Evolutionary conservation across 768 basidiomycete species (phyloP), one percentile per base, ranked within the genome.

Genomic region (Rhizopogon roseolus): DNA sequence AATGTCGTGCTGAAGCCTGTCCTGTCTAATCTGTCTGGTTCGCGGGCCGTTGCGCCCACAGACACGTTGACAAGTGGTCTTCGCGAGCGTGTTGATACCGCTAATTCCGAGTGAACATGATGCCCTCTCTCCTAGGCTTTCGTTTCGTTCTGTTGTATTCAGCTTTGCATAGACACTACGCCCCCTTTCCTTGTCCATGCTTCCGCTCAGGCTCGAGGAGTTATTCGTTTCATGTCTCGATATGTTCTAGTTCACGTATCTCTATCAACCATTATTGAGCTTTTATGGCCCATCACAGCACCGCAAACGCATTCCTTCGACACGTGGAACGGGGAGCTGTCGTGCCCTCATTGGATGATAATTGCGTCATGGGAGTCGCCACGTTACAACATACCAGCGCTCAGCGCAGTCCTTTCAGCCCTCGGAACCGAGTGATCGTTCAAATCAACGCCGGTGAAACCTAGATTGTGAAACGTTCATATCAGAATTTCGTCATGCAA

Each of bases 1-100:
- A 70, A 78, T 64, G 76, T 77, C 61, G 76, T 90, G 54, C 71
- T 98, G 69, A 89, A 89, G 69, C 95, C 93, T 39, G 69, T 93
- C 48, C 79, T 97, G 63, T 74, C 77, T 59, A 88, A 87, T 72
- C 66, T 84, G 62, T 76, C 75, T 57, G 66, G 72, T 40, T 66
- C 71, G 50, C 73, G 76, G 52, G 62, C 71, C 25, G 69, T 76
- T 54, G 75, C 75, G 51, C 73, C 75, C 38, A 71, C 73, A 11
- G 77, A 82, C 56, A 82, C 80, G 29, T 76, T 81, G 50, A 75
- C 76, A 11, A 74, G 76, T 3, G 76, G 62, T n/a, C 62, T 79
- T 56, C 77, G 78, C 43, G 71, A 75, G 46, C 74, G 73, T 45
- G 73, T 77, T 44, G 70, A 74, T 42, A 71, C 68, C 5, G 74